Percentiles rank a stretch among this genome's conserved stretches.
phyloP scores from a whole-genome alignment of 768 basidiomycete species.

The Termitomyces titanicus region DNA sequence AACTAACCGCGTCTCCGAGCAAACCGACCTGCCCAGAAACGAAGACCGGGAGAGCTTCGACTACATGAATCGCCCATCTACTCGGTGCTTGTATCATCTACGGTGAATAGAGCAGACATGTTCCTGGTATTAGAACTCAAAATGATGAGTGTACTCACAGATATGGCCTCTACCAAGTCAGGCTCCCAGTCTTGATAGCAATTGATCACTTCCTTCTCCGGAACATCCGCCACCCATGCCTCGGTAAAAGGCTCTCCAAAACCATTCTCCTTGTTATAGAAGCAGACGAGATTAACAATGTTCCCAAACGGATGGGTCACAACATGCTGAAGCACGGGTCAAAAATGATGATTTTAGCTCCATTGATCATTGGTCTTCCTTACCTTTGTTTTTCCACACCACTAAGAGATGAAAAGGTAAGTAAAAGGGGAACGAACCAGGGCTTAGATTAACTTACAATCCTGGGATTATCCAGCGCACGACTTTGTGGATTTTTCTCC shows the following conservation, averaged over 20 bases:
- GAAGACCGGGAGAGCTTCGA: constrained; percentile 28
- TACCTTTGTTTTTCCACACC: constrained; percentile 10
- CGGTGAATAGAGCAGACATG: neutral
- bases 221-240: constrained; percentile 16
- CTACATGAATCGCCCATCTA: constrained; percentile 37
- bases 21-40: constrained; percentile 11
- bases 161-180: neutral
- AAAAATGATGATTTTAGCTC: neutral
- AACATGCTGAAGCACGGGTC: constrained; percentile 16
- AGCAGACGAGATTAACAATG: constrained; percentile 18
- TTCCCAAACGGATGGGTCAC: constrained; percentile 22
- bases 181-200: constrained; percentile 4
- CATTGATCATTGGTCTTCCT: neutral
- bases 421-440: no score
- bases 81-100: constrained; percentile 25
- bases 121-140: no score
- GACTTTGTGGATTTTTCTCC: neutral
- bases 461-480: constrained; percentile 1
- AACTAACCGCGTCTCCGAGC: constrained; percentile 7
- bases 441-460: constrained; percentile 7
- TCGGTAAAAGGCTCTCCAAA: constrained; percentile 16
- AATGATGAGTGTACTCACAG: neutral
- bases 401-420: neutral
- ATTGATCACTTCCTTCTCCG: neutral
- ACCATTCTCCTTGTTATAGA: constrained; percentile 14